Evolutionary conservation across 176 grass and related monocot genomes (phyloP), one percentile per base, ranked within the genome.

Genomic region (Tillandsia leiboldiana): DNA sequence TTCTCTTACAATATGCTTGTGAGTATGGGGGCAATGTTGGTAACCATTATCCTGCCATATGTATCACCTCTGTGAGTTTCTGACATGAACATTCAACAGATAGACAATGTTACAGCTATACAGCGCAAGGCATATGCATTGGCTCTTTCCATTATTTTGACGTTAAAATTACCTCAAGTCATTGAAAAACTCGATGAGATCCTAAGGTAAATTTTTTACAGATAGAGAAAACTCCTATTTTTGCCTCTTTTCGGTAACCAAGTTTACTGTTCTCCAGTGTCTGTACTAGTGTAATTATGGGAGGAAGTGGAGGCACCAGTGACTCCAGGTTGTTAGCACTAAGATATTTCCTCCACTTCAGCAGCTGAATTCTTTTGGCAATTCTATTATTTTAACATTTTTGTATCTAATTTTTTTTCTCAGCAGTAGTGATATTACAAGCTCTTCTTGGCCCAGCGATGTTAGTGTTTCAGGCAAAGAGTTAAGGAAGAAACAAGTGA

Each of bases 181-280:
- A 88, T 99, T 3, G 89, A 99, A 68, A 99, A 87, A 90, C 94
- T 99, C 15, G 94, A 99, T 75, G 94, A 99, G 57, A 93, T 99
- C 51, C 83, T 99, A 81, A 93, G 87, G 94, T 99, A 85, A 75
- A 50, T 61, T 48, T 53, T 48, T 48, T 76, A 64, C 53, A 79
- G 20, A 70, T 9, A 9, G 49, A 49, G 12, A 59, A 50, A 78
- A 64, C 53, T 51, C 13, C 18, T 62, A 17, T 49, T 63, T 20
- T 14, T 23, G 52, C 58, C 10, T 48, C 11, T 70, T 75, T 20
- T 42, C 73, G 10, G 27, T 74, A 70, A 52, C 51, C 48, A 80
- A 50, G 57, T 22, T 14, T 7, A 23, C 15, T 10, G 59, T 69
- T 75, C 9, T 90, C 75, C 62, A 99, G 94, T 84, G 87, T 90